A percentile compares a stretch with the other conserved stretches of the same genome.
These are phyloP conservation scores for Tritrichomonas musculus DNA, from an alignment of 208 protist genomes.

Conservation along the genomic window DNA sequence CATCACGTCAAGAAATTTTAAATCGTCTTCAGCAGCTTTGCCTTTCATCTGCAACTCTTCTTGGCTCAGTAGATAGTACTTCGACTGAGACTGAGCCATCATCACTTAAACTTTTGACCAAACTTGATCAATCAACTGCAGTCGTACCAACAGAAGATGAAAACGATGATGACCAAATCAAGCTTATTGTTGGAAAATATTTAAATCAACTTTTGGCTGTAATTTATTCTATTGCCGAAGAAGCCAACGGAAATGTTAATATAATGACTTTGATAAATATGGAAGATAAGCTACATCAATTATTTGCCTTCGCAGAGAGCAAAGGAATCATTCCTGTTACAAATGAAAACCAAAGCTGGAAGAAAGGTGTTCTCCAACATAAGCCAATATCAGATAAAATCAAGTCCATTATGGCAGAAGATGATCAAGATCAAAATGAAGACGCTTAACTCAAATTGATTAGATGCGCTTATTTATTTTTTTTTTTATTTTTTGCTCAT, in stretches of 20 bases:
- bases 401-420: neutral
- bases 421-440: neutral
- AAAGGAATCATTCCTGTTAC: neutral
- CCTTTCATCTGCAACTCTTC: neutral
- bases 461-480: too few species aligned
- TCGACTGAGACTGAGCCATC: neutral
- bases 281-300: neutral
- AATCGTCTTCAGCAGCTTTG: neutral
- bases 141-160: neutral
- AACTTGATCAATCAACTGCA: neutral
- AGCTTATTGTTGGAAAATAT: slow-evolving; percentile 8
- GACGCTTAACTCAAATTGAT: too few species aligned
- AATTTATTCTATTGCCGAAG: neutral
- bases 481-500: too few species aligned
- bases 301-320: neutral
- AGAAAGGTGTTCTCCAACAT: neutral
- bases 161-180: neutral
- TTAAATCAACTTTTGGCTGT: neutral
- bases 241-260: neutral
- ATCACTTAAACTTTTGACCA: neutral
- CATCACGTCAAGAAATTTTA: neutral
- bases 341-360: neutral
- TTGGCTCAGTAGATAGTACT: neutral
- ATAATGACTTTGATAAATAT: neutral
- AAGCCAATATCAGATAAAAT: neutral